Base-by-base conservation (phyloP, 2,329 filamentous ascomycete species). In the Magnaporthales sp. region DNA sequence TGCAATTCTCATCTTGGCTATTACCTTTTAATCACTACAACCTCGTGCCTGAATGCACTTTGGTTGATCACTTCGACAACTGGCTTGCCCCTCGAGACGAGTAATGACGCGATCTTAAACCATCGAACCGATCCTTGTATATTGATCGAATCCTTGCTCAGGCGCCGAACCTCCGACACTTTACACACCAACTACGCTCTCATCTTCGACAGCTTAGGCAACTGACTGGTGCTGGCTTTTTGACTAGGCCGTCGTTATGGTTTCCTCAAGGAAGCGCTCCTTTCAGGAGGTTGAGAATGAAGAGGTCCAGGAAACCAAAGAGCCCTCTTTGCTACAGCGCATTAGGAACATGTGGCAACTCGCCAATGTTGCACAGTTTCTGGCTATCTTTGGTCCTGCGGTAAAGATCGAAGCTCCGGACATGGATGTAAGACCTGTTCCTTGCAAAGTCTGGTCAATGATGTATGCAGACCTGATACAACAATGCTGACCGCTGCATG, bases 301-400 rank as follows among this genome's bases (percentile, higher is more conserved):
- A 69, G 61, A 76, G 70, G 70, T 68, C 3, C 68, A 71, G 46
- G 66, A 67, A 8, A 67, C 72, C 8, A 72, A 74, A 26, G 74
- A 77, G 67, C 70, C 72, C 1, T 75, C 79, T 4, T 72, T 87
- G 66, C 81, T 96, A 30, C 80, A 87, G 67, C 88, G 84, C 70
- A 85, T 98, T 71, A 88, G 94, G 69, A 95, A 91, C 75, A 93
- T 91, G 84, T 98, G 94, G 93, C 91, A 97, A 77, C 97, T 98
- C 78, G 92, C 94, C 68, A 94, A 93, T 74, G 81, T 98, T 8
- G 93, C 90, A 79, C 94, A 99, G 79, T 99, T 93, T 85, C 91
- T 98, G 68, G 91, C 89, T 76, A 86, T 94, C 56, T 99, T 99
- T 77, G 93, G 94, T 69, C 89, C 90, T 73, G 89, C 89, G 60